Conservation (phyloP, 176 grass and related monocot species). For the Zoysia pacifica region DNA sequence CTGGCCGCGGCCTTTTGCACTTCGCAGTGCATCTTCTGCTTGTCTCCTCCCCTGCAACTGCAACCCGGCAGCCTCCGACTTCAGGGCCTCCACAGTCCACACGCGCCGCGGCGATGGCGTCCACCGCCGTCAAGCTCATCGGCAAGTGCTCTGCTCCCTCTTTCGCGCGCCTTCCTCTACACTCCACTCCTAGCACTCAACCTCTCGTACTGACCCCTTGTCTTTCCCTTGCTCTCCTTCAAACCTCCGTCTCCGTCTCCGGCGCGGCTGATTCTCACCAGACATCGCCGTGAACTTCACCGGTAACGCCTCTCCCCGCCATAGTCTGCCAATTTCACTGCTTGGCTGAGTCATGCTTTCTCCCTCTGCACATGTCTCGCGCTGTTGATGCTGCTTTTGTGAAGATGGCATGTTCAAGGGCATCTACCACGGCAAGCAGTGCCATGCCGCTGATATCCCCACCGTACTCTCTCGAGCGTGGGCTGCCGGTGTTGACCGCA, state of each 20-base stretch:
- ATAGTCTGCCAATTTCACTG: neutral
- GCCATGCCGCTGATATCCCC: constrained; percentile 75
- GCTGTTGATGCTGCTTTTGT: neutral
- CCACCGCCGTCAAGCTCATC: constrained; percentile 71
- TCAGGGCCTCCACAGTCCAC: neutral
- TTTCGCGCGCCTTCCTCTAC: neutral
- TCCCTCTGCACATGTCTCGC: neutral
- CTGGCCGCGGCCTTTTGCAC: neutral
- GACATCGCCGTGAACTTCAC: constrained; percentile 94
- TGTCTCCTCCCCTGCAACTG: neutral
- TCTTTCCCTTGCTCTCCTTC: neutral
- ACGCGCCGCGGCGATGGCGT: constrained; percentile 47
- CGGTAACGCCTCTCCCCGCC: constrained; percentile 32
- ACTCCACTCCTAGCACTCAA: neutral
- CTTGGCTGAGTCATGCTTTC: neutral
- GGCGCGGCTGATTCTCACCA: constrained; percentile 39
- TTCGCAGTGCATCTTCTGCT: neutral
- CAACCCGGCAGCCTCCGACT: neutral
- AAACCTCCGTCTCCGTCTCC: constrained; percentile 28
- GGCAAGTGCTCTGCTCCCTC: constrained; percentile 50
- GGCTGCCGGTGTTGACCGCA: constrained; percentile 83
- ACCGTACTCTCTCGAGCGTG: constrained; percentile 75
- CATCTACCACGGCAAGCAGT: constrained; percentile 87
- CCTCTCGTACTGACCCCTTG: constrained; percentile 4
- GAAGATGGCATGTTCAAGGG: constrained; percentile 98